Evolutionary conservation across 345 rosid genomes (phyloP).

Genomic region (Euclidium syriacum): DNA sequence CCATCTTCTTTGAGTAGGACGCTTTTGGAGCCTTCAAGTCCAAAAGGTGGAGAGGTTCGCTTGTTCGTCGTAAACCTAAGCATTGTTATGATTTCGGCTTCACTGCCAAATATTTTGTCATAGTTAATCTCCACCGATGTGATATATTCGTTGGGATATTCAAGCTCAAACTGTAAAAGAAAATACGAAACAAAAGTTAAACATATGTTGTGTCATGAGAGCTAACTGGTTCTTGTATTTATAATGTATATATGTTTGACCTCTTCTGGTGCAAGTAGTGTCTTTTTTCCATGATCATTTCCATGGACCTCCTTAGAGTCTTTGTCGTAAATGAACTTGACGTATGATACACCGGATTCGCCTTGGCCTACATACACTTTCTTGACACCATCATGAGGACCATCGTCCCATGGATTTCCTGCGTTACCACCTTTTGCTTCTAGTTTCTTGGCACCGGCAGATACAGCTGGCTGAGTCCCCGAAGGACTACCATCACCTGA

Average conservation of each 20-base stretch:
- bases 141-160: slow-evolving; percentile 16
- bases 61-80: slow-evolving; percentile 20
- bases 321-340: slow-evolving; percentile 16
- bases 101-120: slow-evolving; percentile 19
- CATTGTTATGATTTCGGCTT: slow-evolving; percentile 11
- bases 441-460: slow-evolving; percentile 12
- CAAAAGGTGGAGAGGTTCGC: slow-evolving; percentile 22
- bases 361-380: slow-evolving; percentile 22
- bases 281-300: slow-evolving; percentile 20
- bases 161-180: slow-evolving; percentile 12
- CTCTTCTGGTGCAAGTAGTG: slow-evolving; percentile 25
- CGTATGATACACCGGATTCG: slow-evolving; percentile 18
- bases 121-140: slow-evolving; percentile 5
- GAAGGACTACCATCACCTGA: not conserved
- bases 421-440: slow-evolving; percentile 24
- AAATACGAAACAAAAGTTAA: not conserved
- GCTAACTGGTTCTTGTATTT: not conserved
- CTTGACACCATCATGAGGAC: slow-evolving; percentile 21
- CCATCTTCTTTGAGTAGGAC: not conserved
- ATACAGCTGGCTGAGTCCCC: not conserved
- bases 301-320: slow-evolving; percentile 9
- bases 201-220: not conserved
- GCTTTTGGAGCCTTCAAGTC: slow-evolving; percentile 7
- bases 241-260: not conserved
- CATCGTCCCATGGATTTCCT: slow-evolving; percentile 25